Evolutionary conservation across 2,329 filamentous ascomycete species (phyloP).

Genomic region (Lecanicillium sp.): DNA sequence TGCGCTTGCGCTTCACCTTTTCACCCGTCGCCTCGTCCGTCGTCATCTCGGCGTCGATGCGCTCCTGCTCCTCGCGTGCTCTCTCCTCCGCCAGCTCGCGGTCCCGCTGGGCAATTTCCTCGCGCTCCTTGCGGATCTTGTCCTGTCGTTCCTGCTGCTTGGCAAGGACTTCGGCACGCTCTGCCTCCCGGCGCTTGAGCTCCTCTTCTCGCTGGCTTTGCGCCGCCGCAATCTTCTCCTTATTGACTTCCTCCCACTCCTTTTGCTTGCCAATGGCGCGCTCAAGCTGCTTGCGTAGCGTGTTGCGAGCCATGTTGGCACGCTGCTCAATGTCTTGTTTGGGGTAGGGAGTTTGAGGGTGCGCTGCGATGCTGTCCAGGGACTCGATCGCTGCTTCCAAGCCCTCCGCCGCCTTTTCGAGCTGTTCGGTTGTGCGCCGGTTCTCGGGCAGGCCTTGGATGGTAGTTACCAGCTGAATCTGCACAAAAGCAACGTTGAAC

Average conservation of each 20-base stretch:
- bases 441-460: conserved; percentile 69
- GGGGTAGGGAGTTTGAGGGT: conserved; percentile 74
- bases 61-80: conserved; percentile 59
- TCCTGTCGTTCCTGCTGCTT: conserved; percentile 66
- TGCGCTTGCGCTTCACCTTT: conserved; percentile 71
- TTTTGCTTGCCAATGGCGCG: conserved; percentile 76
- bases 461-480: conserved; percentile 83
- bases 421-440: conserved; percentile 69
- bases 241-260: conserved; percentile 90
- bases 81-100: conserved; percentile 64
- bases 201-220: conserved; percentile 75
- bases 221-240: conserved; percentile 76
- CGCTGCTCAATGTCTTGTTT: conserved; percentile 86
- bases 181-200: conserved; percentile 68
- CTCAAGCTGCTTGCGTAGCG: conserved; percentile 85
- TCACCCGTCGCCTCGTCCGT: conserved; percentile 78
- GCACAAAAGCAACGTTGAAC: conserved; percentile 97
- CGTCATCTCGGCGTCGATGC: conserved; percentile 65
- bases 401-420: conserved; percentile 71
- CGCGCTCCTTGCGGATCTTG: conserved; percentile 79
- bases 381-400: conserved; percentile 79
- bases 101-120: conserved; percentile 70
- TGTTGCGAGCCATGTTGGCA: conserved; percentile 95
- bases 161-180: conserved; percentile 59
- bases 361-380: conserved; percentile 54